Evolutionary conservation across 768 basidiomycete species (phyloP), one percentile per base, ranked within the genome.

Genomic region (Termitomyces eurrhizus): DNA sequence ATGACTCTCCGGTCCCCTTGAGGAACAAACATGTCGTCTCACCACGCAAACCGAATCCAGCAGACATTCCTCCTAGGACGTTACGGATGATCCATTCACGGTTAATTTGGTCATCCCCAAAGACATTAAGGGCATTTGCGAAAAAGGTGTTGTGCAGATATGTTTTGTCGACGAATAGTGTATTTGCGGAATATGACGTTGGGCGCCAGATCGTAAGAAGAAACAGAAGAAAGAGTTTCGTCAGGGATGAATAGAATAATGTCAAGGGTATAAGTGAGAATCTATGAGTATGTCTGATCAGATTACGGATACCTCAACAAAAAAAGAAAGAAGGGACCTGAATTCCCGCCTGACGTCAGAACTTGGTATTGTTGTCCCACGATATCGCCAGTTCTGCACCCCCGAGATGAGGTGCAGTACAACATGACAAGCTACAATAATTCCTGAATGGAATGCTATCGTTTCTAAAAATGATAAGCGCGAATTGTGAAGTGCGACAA

Each of bases 21-120:
- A 26, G 9, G 57, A 16, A 36, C 7, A 9, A 16, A 39, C 7
- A 9, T 51, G 50, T 32, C 36, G 61, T 69, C 77, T 46, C 66
- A 92, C 92, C 89, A 67, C 92, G 83, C 56, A 94, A 71, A 0
- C 91, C 92, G 70, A 93, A 94, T 1, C 92, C 92, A 36, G 92
- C 88, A 12, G 91, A 88, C 84, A 94, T 87, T 0, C 92, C 92
- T 12, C 92, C 92, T 2, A 94, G 76, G 11, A 93, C 77, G 65
- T 94, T 93, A 29, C 92, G 80, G 4, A 93, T 85, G 7, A 92
- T 76, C 92, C 92, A 94, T 67, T 89, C 90, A 7, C 89, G 83
- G 69, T 93, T 90, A 1, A 93, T 73, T 35, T 81, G 83, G 62
- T 88, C 86, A 54, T 92, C 90, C 63, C 89, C 87, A 56, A 92